These are phyloP conservation scores for Saccharomycopsis schoenii DNA, from an alignment of 805 yeast genomes.

Conservation along the genomic window DNA sequence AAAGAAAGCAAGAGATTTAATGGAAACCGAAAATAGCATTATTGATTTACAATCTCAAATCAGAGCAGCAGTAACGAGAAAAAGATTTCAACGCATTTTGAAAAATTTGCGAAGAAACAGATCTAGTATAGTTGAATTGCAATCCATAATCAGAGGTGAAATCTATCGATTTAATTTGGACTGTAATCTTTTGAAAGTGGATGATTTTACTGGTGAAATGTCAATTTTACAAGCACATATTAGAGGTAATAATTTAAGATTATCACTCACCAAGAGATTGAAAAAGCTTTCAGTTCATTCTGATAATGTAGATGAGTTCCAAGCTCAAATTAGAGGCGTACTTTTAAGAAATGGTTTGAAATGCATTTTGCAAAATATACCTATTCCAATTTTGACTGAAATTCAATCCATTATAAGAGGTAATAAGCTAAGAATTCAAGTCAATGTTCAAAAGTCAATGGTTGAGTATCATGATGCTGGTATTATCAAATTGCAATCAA, in stretches of 20 bases:
- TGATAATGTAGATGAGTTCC: conserved; percentile 22
- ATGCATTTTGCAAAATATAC: neutral
- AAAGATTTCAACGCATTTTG: conserved; percentile 8
- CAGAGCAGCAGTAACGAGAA: conserved; percentile 36
- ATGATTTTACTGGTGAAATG: conserved; percentile 1
- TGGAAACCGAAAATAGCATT: conserved; percentile 2
- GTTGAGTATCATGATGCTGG: conserved; percentile 6
- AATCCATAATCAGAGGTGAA: conserved; percentile 29
- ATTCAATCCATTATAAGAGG: conserved; percentile 10
- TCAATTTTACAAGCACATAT: conserved; percentile 27
- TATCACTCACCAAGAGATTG: conserved; percentile 1
- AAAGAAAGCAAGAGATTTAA: neutral
- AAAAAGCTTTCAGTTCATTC: conserved; percentile 4
- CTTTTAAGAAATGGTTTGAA: conserved; percentile 23
- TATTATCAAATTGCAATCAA: conserved; percentile 27
- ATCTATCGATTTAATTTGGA: conserved; percentile 19
- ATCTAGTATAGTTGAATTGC: conserved; percentile 22
- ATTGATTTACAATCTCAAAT: conserved; percentile 20
- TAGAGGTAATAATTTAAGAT: conserved; percentile 25
- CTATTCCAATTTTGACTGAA: neutral
- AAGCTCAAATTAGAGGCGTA: conserved; percentile 32
- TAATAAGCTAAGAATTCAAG: conserved; percentile 5
- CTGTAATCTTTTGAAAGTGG: conserved; percentile 1
- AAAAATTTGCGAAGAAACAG: conserved; percentile 1
- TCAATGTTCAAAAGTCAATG: neutral